Conservation (phyloP, 2,329 filamentous ascomycete species). For the Coccinonectria pachysandricola region DNA sequence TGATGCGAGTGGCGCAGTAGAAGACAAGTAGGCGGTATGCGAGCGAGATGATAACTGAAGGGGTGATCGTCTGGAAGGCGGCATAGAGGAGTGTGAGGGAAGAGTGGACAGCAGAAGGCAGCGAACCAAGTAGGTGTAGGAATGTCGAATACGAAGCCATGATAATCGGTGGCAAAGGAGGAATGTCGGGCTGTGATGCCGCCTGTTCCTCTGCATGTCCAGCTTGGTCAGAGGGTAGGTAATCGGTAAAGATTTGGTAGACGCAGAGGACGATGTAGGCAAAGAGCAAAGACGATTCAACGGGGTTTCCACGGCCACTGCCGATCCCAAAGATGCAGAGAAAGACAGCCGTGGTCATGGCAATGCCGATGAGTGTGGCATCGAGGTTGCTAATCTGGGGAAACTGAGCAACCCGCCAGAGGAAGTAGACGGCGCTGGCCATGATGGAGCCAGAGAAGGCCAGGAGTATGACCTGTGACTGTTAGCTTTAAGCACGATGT, state of each 20-base stretch:
- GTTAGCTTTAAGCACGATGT: no score
- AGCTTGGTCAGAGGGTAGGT: constrained; percentile 66
- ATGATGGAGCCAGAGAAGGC: constrained; percentile 85
- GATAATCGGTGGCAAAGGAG: constrained; percentile 91
- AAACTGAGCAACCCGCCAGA: constrained; percentile 90
- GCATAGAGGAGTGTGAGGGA: constrained; percentile 80
- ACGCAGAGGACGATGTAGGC: constrained; percentile 97
- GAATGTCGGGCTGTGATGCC: constrained; percentile 69
- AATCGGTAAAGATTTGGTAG: constrained; percentile 99
- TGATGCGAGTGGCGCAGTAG: constrained; percentile 91
- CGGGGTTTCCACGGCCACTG: constrained; percentile 85
- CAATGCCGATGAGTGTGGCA: constrained; percentile 82
- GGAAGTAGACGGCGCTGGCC: constrained; percentile 87
- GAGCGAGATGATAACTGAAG: constrained; percentile 89
- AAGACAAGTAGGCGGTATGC: constrained; percentile 91
- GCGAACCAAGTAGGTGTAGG: constrained; percentile 68
- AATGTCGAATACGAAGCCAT: constrained; percentile 97
- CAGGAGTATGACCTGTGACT: constrained; percentile 69
- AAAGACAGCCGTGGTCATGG: constrained; percentile 86
- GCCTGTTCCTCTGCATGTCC: constrained; percentile 40
- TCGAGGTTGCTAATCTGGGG: constrained; percentile 88
- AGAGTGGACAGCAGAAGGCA: constrained; percentile 76
- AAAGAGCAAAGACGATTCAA: constrained; percentile 90
- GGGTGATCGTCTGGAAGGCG: constrained; percentile 89
- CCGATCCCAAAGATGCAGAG: constrained; percentile 89